A percentile compares a stretch with the other conserved stretches of the same genome.
phyloP scores from a whole-genome alignment of 371 early-diverging fungal species.

The Mucor lusitanicus region DNA sequence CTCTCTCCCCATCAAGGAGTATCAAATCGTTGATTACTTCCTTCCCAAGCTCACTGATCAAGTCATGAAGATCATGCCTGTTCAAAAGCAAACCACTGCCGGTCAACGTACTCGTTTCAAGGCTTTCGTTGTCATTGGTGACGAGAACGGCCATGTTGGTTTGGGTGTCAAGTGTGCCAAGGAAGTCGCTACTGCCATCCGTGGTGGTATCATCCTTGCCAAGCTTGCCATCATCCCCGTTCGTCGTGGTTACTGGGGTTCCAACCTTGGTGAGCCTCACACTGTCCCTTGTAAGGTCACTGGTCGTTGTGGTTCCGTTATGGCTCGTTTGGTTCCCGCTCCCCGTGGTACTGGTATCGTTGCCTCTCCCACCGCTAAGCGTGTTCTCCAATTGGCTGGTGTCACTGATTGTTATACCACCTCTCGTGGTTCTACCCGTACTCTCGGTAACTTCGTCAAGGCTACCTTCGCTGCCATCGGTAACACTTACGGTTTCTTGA shows the following conservation, averaged over 20 bases:
- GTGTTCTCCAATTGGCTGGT: conserved; percentile 98
- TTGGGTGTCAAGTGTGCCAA: conserved; percentile 99
- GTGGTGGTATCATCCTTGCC: conserved; percentile 98
- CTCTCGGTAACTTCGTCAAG: conserved; percentile 99
- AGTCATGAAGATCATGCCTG: conserved; percentile 99
- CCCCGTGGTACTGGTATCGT: conserved; percentile 89
- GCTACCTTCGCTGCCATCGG: conserved; percentile 98
- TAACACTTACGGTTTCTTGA: conserved; percentile 97
- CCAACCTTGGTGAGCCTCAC: conserved; percentile 97
- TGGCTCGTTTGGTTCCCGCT: conserved; percentile 80
- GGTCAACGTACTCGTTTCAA: conserved; percentile 99
- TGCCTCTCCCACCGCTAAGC: conserved; percentile 97
- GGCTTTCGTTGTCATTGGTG: conserved; percentile 99
- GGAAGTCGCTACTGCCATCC: conserved; percentile 99
- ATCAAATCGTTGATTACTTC: conserved; percentile 99
- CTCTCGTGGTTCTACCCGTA: conserved; percentile 91
- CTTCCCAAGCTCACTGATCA: conserved; percentile 98
- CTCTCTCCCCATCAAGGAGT: conserved; percentile 99
- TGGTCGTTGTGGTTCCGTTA: conserved; percentile 98
- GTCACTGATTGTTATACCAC: conserved; percentile 98
- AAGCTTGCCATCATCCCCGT: conserved; percentile 99
- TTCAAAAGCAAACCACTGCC: conserved; percentile 99
- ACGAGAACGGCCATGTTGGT: conserved; percentile 98
- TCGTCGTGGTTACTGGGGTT: conserved; percentile 99
- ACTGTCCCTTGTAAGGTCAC: conserved; percentile 99